phyloP scores from a whole-genome alignment of 495 filamentous ascomycete species.

The Cairneyella variabilis region DNA sequence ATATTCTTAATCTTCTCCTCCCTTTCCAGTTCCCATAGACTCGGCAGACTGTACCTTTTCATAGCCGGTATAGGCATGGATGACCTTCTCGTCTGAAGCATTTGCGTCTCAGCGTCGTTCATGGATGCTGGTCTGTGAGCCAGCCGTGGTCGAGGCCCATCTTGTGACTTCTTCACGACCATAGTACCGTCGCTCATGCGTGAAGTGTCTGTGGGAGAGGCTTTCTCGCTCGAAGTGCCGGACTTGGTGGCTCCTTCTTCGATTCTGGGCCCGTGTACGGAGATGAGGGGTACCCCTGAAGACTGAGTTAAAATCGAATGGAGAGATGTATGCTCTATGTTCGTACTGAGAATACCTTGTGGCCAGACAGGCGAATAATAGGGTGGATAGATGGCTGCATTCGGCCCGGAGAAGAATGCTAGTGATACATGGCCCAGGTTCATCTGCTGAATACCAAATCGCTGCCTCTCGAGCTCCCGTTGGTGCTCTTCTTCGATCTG shows the following conservation, averaged over 20 bases:
- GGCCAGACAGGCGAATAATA: background rate
- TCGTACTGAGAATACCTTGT: background rate
- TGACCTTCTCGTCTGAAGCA: background rate
- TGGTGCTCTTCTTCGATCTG: conserved; percentile 26
- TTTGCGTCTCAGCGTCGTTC: background rate
- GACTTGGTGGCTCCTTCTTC: background rate
- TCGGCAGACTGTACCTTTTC: conserved; percentile 8
- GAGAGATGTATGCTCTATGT: background rate
- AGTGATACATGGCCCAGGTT: too few relatives aligned
- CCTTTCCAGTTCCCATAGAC: background rate
- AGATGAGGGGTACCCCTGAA: background rate
- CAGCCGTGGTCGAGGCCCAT: background rate
- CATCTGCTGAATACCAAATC: background rate
- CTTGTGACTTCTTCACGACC: background rate
- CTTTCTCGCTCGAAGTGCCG: background rate
- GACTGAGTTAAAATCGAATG: too few relatives aligned
- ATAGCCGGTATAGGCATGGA: background rate
- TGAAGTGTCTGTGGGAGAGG: background rate
- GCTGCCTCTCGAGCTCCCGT: background rate
- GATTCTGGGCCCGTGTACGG: background rate
- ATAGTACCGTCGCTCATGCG: background rate
- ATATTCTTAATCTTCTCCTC: background rate
- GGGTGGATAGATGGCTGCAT: background rate
- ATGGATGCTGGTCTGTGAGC: conserved; percentile 1
- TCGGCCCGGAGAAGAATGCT: too few relatives aligned